Base-by-base conservation (phyloP, 1,284 basidiomycete species). In the Sphagnurus paluster region DNA sequence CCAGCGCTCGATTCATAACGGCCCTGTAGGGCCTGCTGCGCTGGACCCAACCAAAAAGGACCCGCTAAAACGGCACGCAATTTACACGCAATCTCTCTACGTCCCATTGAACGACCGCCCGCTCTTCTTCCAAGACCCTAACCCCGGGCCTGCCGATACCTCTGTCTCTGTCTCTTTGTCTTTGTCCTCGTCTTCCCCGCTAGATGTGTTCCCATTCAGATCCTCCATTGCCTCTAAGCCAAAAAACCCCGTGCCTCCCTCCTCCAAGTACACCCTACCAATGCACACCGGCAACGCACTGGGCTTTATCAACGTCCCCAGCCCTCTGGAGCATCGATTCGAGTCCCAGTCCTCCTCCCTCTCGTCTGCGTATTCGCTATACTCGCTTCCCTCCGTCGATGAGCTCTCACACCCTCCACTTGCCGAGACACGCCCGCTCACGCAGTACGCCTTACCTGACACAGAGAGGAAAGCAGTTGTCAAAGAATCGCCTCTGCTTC, bases 41-140 rank as follows among this genome's bases (percentile, higher is more conserved):
- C n/a, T n/a, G n/a, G n/a, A n/a, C n/a, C n/a, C n/a, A n/a, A n/a
- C n/a, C n/a, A 56, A 60, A n/a, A 45, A 53, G 11, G 53, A 48
- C 37, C 48, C 56, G 21, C 55, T 56, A 33, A 66, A 63, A 48
- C 61, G 68, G n/a, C 68, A 69, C 43, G 68, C 66, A 4, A 65
- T 69, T 6, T 69, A 68, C 49, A 62, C 65, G 3, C 56, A 60
- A 29, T 57, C 65, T 0, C 44, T 62, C 11, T 58, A 48, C 43
- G 48, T 54, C 19, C 47, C 55, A 23, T 14, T 45, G 13, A 35
- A 47, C 10, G 52, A 50, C 33, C 42, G 48, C 10, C 21, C 38
- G 19, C 29, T 23, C 11, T 10, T 40, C 4, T 13, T 28, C n/a
- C n/a, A n/a, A n/a, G n/a, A n/a, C n/a, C n/a, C n/a, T n/a, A n/a